Base-by-base conservation (phyloP, 352 stramenopile genomes). In the Globisporangium acanthophoron region DNA sequence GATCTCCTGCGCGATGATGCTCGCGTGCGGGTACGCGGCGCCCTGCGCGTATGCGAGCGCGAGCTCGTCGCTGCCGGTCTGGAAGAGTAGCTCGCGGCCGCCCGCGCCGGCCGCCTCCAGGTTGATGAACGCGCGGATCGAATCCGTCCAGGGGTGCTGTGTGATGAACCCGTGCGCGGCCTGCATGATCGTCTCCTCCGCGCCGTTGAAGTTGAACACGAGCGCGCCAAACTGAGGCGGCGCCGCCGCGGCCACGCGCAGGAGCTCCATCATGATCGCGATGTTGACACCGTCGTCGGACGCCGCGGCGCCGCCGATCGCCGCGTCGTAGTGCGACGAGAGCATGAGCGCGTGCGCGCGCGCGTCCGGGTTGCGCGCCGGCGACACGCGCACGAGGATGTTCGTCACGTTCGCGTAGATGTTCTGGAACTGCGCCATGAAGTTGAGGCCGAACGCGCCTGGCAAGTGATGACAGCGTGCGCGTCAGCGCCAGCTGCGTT, bases 381-480 rank as follows among this genome's bases (percentile, higher is more conserved):
- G 74, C 6, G 73, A 67, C 0, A 92, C 59, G 11, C 80, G 82
- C 12, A 92, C 82, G 13, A 92, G 57, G 54, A 92, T 88, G 54
- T 92, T 92, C 47, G 78, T 92, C 47, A 92, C 80, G 48, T 92
- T 92, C 43, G 82, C 78, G 68, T 92, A 92, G 58, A 92, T 87
- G 62, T 92, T 92, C 59, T 92, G 82, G 66, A 92, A 92, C 45
- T 87, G 79, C 27, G 76, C 73, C 33, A 90, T 74, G 52, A 92
- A 92, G 59, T 92, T 70, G 31, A 92, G 61, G 5, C 82, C 82
- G 65, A 92, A 92, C 0, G 82, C 81, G 18, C 80, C 72, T 70
- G 15, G 11, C 18, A 27, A 4, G 5, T 41, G 18, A 47, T 21
- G 46, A 33, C 31, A 60, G 15, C 24, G 24, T 27, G 24, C 24